These are phyloP conservation scores for Neophaeococcomyces mojaviensis DNA, from an alignment of 2,329 filamentous ascomycete genomes.

Conservation along the genomic window DNA sequence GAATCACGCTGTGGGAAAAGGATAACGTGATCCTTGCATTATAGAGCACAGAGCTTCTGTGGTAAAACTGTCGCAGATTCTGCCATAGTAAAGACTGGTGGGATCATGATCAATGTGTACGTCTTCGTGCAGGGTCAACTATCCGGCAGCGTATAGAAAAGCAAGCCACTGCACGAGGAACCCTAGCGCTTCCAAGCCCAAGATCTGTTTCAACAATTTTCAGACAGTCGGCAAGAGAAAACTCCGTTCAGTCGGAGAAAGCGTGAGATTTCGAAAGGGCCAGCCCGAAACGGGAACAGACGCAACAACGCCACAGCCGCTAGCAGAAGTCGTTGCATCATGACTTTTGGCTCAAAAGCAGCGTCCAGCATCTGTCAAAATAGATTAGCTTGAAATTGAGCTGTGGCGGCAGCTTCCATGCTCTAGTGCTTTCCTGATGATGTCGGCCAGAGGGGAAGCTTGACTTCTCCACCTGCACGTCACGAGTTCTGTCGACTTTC, in stretches of 20 bases:
- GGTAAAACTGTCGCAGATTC: not conserved
- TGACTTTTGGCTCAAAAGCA: not conserved
- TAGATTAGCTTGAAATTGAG: not conserved
- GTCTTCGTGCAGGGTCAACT: not conserved
- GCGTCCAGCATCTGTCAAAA: not conserved
- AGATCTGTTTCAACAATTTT: conserved; percentile 1
- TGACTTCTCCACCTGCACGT: too few relatives aligned
- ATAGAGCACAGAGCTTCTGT: not conserved
- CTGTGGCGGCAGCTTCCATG: not conserved
- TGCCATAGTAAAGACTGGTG: not conserved
- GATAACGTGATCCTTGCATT: conserved; percentile 2
- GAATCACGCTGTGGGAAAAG: not conserved
- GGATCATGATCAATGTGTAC: not conserved
- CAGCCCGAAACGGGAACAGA: not conserved
- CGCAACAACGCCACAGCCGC: not conserved
- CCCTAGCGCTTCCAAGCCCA: not conserved
- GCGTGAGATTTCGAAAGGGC: not conserved
- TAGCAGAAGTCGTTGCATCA: not conserved
- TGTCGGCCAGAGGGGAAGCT: not conserved
- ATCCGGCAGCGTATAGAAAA: not conserved
- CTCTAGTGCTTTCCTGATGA: not conserved
- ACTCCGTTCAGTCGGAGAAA: not conserved
- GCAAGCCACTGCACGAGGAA: not conserved
- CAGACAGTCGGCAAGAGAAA: not conserved
- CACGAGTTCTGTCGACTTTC: too few relatives aligned